These are phyloP conservation scores for Beauveria varroae DNA, from an alignment of 2,329 filamentous ascomycete genomes.

Conservation along the genomic window DNA sequence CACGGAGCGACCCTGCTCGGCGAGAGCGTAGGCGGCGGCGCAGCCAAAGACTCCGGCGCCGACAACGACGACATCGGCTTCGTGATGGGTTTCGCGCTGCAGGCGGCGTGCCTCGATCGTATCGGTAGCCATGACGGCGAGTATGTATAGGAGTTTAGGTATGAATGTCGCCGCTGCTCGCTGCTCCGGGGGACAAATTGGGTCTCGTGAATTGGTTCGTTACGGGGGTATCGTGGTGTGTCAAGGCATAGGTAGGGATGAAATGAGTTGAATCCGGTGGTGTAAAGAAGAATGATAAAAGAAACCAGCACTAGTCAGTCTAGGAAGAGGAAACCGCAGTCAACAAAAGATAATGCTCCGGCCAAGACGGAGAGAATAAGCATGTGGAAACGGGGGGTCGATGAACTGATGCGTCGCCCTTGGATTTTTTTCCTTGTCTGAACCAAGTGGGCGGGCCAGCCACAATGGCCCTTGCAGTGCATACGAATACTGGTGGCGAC, in stretches of 20 bases:
- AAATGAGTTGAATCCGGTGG: neutral
- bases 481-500: constrained; percentile 7
- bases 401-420: constrained; percentile 10
- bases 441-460: neutral
- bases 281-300: neutral
- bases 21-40: constrained; percentile 75
- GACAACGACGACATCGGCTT: constrained; percentile 81
- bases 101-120: constrained; percentile 34
- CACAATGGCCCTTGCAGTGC: neutral
- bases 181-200: neutral
- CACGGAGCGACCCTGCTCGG: constrained; percentile 83
- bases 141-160: neutral
- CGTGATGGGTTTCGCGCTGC: constrained; percentile 48
- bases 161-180: neutral
- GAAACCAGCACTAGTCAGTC: neutral
- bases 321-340: neutral
- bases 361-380: constrained; percentile 1
- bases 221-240: neutral
- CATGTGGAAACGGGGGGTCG: constrained; percentile 10
- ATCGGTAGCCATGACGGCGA: constrained; percentile 15
- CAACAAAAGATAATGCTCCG: neutral
- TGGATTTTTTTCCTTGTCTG: neutral
- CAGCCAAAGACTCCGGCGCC: constrained; percentile 88
- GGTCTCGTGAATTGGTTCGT: neutral
- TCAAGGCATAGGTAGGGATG: neutral